Evolutionary conservation across 2,329 filamentous ascomycete genomes (phyloP).

Genomic region (Lasiodiplodia theobromae): DNA sequence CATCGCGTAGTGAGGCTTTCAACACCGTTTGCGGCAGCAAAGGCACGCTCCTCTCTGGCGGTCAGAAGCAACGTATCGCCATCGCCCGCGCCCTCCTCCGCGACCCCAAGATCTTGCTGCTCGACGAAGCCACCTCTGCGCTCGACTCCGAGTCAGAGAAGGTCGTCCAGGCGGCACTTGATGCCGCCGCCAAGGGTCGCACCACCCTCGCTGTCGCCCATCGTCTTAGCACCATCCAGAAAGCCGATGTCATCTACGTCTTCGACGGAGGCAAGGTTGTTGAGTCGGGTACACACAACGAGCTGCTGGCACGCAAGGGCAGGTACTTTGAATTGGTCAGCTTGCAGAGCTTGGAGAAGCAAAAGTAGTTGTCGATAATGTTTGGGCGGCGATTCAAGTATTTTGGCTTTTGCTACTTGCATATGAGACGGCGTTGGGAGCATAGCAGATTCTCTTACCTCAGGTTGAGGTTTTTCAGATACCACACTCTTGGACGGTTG

Average conservation of each 20-base stretch:
- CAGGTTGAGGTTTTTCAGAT: not conserved
- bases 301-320: conserved; percentile 12
- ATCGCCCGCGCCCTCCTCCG: conserved; percentile 90
- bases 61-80: conserved; percentile 90
- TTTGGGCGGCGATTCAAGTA: not conserved
- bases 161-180: conserved; percentile 77
- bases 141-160: conserved; percentile 59
- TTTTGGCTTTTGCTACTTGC: not conserved
- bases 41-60: conserved; percentile 71
- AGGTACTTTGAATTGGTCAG: conserved; percentile 30
- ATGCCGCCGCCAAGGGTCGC: conserved; percentile 79
- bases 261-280: conserved; percentile 85
- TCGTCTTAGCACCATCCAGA: conserved; percentile 85
- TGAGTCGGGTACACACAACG: conserved; percentile 76
- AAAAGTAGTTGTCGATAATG: not conserved
- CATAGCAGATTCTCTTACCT: not conserved
- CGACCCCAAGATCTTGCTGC: conserved; percentile 76
- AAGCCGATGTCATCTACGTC: conserved; percentile 90
- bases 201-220: conserved; percentile 94
- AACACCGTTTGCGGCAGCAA: conserved; percentile 42
- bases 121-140: conserved; percentile 32
- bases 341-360: conserved; percentile 31
- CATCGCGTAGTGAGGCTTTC: conserved; percentile 66
- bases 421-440: conserved; percentile 1
- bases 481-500: conserved; percentile 11